phyloP scores from a whole-genome alignment of 371 early-diverging fungal species.

The Amoeboaphelidium occidentale region DNA sequence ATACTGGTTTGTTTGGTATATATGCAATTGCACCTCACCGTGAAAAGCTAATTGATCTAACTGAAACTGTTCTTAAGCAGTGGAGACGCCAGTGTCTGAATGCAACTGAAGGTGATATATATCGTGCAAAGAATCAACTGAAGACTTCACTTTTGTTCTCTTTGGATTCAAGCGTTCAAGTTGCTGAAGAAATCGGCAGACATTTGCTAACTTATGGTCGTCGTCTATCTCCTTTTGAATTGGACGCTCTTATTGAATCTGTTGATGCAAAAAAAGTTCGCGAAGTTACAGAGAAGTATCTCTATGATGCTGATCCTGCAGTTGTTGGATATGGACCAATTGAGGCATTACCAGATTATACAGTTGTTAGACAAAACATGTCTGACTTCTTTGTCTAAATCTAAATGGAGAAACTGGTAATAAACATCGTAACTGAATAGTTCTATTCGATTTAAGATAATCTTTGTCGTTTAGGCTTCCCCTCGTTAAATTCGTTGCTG shows the following conservation, averaged over 20 bases:
- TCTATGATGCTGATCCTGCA: conserved; percentile 68
- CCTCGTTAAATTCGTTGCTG: conserved; percentile 19
- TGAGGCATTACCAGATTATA: conserved; percentile 69
- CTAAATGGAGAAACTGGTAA: no score
- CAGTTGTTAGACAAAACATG: conserved; percentile 20
- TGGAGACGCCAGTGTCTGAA: conserved; percentile 65
- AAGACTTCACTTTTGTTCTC: conserved; percentile 71
- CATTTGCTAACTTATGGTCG: conserved; percentile 76
- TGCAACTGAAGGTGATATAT: conserved; percentile 76
- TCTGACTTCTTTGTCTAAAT: no score
- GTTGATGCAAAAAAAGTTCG: conserved; percentile 61
- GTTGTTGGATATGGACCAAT: conserved; percentile 77
- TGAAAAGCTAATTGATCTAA: conserved; percentile 52
- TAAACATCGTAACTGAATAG: no score
- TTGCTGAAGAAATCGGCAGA: conserved; percentile 91
- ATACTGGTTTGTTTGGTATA: conserved; percentile 93
- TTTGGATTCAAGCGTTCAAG: conserved; percentile 74
- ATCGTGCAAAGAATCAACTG: conserved; percentile 91
- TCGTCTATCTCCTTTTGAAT: conserved; percentile 52
- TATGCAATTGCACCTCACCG: conserved; percentile 55
- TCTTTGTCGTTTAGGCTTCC: conserved; percentile 12
- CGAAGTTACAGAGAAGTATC: conserved; percentile 61
- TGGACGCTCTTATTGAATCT: conserved; percentile 50
- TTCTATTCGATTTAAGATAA: conserved; percentile 3
- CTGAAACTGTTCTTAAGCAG: conserved; percentile 63